A percentile compares a stretch with the other conserved stretches of the same genome.
Evolutionary conservation across 345 rosid genomes (phyloP).

Genomic region (Euphorbia tirucalli): DNA sequence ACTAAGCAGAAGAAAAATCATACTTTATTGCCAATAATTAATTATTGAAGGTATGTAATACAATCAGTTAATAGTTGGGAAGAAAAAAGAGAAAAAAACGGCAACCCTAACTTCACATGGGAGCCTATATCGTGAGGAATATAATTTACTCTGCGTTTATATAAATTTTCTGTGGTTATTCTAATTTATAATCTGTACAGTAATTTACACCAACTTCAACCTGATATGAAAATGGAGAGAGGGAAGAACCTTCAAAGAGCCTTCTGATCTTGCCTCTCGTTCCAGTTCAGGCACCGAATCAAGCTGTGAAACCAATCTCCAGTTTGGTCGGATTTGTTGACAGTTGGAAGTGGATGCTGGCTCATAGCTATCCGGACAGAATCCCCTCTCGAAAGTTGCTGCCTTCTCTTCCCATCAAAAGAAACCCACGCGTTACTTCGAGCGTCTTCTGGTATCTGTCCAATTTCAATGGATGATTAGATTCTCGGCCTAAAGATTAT

Average conservation of each 20-base stretch:
- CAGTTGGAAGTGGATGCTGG: constrained; percentile 93
- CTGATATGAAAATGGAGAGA: constrained; percentile 9
- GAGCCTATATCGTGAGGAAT: constrained; percentile 13
- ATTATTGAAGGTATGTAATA: too few species aligned
- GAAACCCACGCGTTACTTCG: constrained; percentile 99
- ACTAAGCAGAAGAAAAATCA: too few species aligned
- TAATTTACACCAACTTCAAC: constrained; percentile 34
- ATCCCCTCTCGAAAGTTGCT: constrained; percentile 94
- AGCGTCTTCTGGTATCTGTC: constrained; percentile 87
- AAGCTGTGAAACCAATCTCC: constrained; percentile 97
- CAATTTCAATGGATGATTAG: not conserved
- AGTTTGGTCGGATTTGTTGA: constrained; percentile 90
- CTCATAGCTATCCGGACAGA: constrained; percentile 88
- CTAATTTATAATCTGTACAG: constrained; percentile 37
- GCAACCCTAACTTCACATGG: constrained; percentile 16
- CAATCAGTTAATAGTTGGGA: not conserved
- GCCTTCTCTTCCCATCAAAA: constrained; percentile 96
- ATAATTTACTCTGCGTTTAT: constrained; percentile 7
- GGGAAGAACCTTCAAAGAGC: constrained; percentile 44
- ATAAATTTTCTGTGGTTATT: constrained; percentile 9
- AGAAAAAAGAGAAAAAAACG: not conserved
- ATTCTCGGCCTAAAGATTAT: constrained; percentile 10
- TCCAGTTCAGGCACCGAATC: constrained; percentile 96
- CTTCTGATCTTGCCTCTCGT: constrained; percentile 90
- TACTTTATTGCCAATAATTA: constrained; percentile 8